Evolutionary conservation across 2,329 filamentous ascomycete species (phyloP).

Genomic region (Lachnellula hyalina): DNA sequence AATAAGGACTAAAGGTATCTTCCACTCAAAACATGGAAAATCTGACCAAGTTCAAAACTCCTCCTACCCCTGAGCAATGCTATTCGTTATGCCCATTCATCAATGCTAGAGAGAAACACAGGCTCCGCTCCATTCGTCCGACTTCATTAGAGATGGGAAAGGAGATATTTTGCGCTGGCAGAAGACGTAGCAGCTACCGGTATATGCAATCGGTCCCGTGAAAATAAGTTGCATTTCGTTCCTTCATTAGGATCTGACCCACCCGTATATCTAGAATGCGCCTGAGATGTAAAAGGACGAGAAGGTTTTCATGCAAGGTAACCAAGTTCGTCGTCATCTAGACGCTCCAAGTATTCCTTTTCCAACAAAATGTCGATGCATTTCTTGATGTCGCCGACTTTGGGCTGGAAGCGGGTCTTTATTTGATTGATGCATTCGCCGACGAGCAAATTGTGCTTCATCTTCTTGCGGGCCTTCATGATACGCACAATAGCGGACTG

Average conservation of each 20-base stretch:
- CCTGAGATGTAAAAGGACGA: slow-evolving; percentile 5
- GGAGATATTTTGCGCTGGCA: neutral
- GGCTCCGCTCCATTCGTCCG: neutral
- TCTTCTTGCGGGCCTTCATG: slow-evolving; percentile 98
- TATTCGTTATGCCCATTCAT: slow-evolving; percentile 6
- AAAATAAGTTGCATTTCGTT: neutral
- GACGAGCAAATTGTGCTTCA: slow-evolving; percentile 95
- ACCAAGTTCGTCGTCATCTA: slow-evolving; percentile 90
- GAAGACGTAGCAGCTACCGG: neutral
- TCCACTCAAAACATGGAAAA: neutral
- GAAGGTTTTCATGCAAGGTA: slow-evolving; percentile 69
- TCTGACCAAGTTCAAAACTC: slow-evolving; percentile 8
- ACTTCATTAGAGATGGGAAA: too few relatives aligned
- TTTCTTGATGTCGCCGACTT: slow-evolving; percentile 96
- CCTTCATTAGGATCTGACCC: slow-evolving; percentile 2
- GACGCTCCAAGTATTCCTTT: slow-evolving; percentile 95
- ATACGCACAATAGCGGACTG: slow-evolving; percentile 98
- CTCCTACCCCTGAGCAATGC: slow-evolving; percentile 23
- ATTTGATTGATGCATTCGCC: slow-evolving; percentile 96
- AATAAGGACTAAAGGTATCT: too few relatives aligned
- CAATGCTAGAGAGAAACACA: neutral
- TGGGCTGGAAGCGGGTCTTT: slow-evolving; percentile 84
- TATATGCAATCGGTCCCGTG: neutral
- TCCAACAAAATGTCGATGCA: slow-evolving; percentile 98
- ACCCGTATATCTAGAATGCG: slow-evolving; percentile 2